Conservation (phyloP, 208 protist species). For the Trypanosoma lewisi region DNA sequence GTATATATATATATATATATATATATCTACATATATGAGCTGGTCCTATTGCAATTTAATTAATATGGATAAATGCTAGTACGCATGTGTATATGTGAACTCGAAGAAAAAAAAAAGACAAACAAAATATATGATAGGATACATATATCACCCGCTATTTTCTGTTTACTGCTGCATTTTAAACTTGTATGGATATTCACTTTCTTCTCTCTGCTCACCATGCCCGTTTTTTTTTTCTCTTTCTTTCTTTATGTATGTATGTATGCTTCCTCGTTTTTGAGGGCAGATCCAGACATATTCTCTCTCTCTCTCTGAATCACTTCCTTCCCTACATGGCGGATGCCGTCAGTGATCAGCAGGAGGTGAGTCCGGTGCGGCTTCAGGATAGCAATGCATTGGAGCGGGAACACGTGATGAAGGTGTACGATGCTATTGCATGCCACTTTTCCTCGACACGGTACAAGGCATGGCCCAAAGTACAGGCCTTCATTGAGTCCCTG, state of each 20-base stretch:
- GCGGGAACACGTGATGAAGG: slow-evolving; percentile 64
- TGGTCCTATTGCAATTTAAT: too few species aligned
- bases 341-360: not conserved
- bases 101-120: too few species aligned
- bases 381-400: slow-evolving; percentile 43
- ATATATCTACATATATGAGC: too few species aligned
- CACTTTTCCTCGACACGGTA: slow-evolving; percentile 89
- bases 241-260: not conserved
- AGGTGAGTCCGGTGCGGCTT: slow-evolving; percentile 6
- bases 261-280: too few species aligned
- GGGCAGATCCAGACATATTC: not conserved
- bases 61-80: too few species aligned
- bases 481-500: slow-evolving; percentile 58
- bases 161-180: not conserved
- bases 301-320: not conserved
- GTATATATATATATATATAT: too few species aligned
- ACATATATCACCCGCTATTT: not conserved
- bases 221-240: not conserved
- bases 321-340: not conserved
- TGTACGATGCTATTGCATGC: slow-evolving; percentile 79
- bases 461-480: slow-evolving; percentile 85
- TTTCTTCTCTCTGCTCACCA: not conserved
- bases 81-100: too few species aligned
- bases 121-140: too few species aligned
- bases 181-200: not conserved